Conservation (phyloP, 2,329 filamentous ascomycete species). For the Colletotrichum higginsianum region DNA sequence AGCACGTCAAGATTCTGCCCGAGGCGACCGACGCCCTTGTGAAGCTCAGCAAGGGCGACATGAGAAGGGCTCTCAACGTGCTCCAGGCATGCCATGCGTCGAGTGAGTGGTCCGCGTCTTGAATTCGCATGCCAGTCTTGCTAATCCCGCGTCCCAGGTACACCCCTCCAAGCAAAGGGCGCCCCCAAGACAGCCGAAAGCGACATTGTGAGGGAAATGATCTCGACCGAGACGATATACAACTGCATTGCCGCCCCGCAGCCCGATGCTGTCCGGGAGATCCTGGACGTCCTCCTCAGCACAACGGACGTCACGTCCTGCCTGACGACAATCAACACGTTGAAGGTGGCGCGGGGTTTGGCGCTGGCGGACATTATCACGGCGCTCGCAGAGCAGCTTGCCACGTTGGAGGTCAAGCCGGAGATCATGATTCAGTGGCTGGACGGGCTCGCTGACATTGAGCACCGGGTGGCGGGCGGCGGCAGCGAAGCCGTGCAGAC, state of each 20-base stretch:
- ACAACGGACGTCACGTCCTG: constrained; percentile 93
- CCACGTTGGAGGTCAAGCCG: constrained; percentile 85
- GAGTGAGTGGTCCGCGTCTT: constrained; percentile 67
- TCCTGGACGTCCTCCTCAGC: constrained; percentile 85
- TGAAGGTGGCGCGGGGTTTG: constrained; percentile 88
- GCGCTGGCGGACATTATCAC: constrained; percentile 96
- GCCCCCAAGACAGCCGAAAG: constrained; percentile 72
- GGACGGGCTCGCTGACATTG: constrained; percentile 90
- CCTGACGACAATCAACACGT: constrained; percentile 86
- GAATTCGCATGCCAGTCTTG: neutral
- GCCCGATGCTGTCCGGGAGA: constrained; percentile 87
- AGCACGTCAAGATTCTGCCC: constrained; percentile 84
- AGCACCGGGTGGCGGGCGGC: constrained; percentile 90
- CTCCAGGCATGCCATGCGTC: constrained; percentile 97
- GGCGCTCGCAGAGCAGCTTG: constrained; percentile 85
- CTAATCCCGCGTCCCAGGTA: constrained; percentile 64
- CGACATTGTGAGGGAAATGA: constrained; percentile 79
- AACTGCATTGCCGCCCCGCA: constrained; percentile 97
- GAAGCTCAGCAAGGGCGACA: constrained; percentile 91
- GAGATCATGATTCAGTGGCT: constrained; percentile 94
- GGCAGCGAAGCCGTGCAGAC: constrained; percentile 92
- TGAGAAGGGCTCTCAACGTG: constrained; percentile 94
- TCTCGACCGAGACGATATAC: constrained; percentile 96
- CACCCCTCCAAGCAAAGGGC: constrained; percentile 74
- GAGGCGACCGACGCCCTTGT: constrained; percentile 90